A percentile compares a stretch with the other conserved stretches of the same genome.
phyloP scores from a whole-genome alignment of 768 basidiomycete species.

The Agaricus subrufescens region DNA sequence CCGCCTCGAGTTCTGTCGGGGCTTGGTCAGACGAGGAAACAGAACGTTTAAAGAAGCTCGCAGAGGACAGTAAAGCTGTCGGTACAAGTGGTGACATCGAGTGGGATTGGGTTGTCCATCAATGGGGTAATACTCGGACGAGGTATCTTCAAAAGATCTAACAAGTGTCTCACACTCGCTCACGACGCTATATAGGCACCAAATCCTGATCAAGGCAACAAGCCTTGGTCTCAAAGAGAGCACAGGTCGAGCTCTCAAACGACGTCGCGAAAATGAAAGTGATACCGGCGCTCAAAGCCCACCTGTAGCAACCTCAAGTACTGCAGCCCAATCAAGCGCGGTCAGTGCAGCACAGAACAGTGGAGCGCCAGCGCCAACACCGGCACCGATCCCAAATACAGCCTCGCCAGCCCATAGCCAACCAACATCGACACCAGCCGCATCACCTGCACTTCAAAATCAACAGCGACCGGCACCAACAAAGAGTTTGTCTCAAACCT shows the following conservation, averaged over 20 bases:
- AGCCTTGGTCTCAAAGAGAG: conserved; percentile 75
- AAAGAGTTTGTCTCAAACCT: conserved; percentile 17
- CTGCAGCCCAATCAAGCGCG: conserved; percentile 21
- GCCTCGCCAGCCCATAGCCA: conserved; percentile 35
- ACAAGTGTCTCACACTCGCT: neutral
- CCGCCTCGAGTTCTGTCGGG: conserved; percentile 29
- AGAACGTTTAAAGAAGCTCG: conserved; percentile 60
- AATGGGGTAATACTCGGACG: conserved; percentile 72
- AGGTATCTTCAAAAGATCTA: conserved; percentile 37
- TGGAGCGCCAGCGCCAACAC: conserved; percentile 15
- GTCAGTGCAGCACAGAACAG: conserved; percentile 16
- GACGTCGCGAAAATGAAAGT: conserved; percentile 32
- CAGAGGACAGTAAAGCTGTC: conserved; percentile 57
- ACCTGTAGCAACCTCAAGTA: conserved; percentile 25
- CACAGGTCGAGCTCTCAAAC: conserved; percentile 55
- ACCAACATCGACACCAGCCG: conserved; percentile 39
- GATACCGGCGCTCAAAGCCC: conserved; percentile 21
- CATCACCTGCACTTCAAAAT: conserved; percentile 49
- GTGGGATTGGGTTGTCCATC: conserved; percentile 73
- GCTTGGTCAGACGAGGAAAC: conserved; percentile 79
- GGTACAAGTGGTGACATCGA: conserved; percentile 57
- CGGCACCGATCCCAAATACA: conserved; percentile 20
- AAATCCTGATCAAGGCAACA: conserved; percentile 80
- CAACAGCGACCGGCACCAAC: conserved; percentile 36
- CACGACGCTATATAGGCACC: conserved; percentile 46